Conservation (phyloP, 768 basidiomycete genomes). For the Suillus decipiens region DNA sequence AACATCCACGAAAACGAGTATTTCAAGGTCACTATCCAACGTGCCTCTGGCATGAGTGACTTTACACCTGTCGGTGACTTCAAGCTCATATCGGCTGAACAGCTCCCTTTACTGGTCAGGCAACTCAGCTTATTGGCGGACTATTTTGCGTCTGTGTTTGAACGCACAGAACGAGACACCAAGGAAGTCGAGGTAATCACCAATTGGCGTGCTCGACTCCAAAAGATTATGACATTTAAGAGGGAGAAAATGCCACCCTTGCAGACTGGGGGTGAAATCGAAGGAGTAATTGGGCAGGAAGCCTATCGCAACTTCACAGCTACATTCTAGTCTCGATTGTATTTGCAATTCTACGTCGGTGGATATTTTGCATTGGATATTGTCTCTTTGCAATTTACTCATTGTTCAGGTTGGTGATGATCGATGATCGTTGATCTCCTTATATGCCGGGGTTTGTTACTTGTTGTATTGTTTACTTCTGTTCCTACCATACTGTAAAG, state of each 20-base stretch:
- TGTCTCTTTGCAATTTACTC: not conserved
- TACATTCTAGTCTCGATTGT: conserved; percentile 37
- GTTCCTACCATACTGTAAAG: not conserved
- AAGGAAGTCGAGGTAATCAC: conserved; percentile 77
- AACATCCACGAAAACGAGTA: conserved; percentile 89
- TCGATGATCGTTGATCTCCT: not conserved
- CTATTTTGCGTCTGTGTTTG: conserved; percentile 87
- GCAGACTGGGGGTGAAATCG: conserved; percentile 27
- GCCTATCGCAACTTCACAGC: conserved; percentile 59
- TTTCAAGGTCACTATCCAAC: conserved; percentile 92
- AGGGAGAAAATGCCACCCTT: conserved; percentile 21
- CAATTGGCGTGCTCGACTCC: conserved; percentile 83
- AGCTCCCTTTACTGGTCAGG: conserved; percentile 83
- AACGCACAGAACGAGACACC: conserved; percentile 71
- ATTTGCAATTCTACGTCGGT: not conserved
- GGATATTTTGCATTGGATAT: not conserved
- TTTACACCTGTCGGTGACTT: conserved; percentile 92
- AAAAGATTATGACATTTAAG: conserved; percentile 73
- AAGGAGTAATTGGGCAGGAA: conserved; percentile 55
- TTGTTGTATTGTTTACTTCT: not conserved
- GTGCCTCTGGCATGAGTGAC: conserved; percentile 88
- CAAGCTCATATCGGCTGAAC: conserved; percentile 90
- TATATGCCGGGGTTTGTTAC: not conserved
- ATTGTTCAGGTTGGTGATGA: not conserved
- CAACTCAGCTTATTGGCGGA: conserved; percentile 87